Base-by-base conservation (phyloP, 2,329 filamentous ascomycete species). In the Aspergillus sp. region DNA sequence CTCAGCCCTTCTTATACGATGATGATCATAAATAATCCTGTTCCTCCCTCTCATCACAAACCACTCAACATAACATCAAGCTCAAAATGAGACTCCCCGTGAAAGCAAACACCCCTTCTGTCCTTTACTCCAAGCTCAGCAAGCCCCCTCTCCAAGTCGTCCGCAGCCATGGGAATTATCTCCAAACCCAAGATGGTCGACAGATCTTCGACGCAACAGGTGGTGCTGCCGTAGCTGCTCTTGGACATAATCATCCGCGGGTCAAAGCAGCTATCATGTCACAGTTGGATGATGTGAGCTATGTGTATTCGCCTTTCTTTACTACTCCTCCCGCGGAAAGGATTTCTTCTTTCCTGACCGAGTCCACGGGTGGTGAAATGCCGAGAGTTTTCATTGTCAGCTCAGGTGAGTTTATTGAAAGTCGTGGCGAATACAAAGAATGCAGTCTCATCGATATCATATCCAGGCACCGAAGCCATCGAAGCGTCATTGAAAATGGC, bases 401-500 rank as follows among this genome's bases (percentile, higher is more conserved):
- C 38, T 58, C 48, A 2, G 56, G 56, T 51, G 33, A 6, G 38
- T 33, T 7, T 11, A 2, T 37, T 26, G 2, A 4, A 12, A 7
- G 19, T 5, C 7, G 4, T 19, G 19, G 19, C 4, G 19, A 19
- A 19, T 19, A 19, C 4, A 19, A 4, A 12, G 6, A 35, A 37
- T 19, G 13, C 8, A 19, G 40, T 5, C 6, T 7, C 27, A 29
- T 28, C 6, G 1, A n/a, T 33, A 12, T 9, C 19, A n/a, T 33
- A 12, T 9, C 19, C 19, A 52, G 49, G 49, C 10, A 51, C 53
- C 9, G 69, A 73, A 52, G 73, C 73, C 0, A 65, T 70, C 7
- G 74, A 78, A 45, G 64, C 73, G 0, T 69, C 70, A 0, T 49
- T 77, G 40, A 78, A 78, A 49, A 53, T 76, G 4, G 72, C 72